Evolutionary conservation across 495 filamentous ascomycete genomes (phyloP).

Genomic region (Diplogelasinospora grovesii): DNA sequence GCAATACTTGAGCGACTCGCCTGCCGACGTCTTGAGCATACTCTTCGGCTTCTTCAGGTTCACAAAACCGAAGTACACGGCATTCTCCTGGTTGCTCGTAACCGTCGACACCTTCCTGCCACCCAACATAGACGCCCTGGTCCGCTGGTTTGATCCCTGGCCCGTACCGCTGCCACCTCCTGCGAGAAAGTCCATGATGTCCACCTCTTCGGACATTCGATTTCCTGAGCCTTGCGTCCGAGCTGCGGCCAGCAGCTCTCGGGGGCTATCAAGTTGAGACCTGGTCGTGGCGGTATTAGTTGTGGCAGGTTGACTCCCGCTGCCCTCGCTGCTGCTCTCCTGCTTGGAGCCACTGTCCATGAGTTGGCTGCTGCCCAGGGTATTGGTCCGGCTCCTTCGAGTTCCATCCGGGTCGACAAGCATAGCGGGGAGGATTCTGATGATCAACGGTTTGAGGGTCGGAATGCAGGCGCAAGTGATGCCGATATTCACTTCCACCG

Average conservation of each 20-base stretch:
- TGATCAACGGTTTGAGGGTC: constrained; percentile 77
- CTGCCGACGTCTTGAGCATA: constrained; percentile 53
- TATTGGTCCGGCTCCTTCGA: constrained; percentile 15
- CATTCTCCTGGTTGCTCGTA: constrained; percentile 1
- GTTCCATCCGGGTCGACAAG: constrained; percentile 43
- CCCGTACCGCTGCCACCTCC: too few species aligned
- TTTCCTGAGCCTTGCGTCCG: too few species aligned
- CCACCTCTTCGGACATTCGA: constrained; percentile 14
- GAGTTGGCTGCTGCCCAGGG: constrained; percentile 5
- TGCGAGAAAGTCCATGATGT: constrained; percentile 19
- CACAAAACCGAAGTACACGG: constrained; percentile 71
- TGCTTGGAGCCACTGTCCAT: constrained; percentile 1
- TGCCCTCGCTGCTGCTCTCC: background rate
- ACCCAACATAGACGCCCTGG: background rate
- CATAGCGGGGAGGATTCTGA: constrained; percentile 66
- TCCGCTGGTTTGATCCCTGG: too few species aligned
- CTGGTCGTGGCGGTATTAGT: background rate
- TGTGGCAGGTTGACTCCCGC: constrained; percentile 6
- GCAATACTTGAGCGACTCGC: constrained; percentile 45
- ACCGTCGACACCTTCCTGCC: background rate
- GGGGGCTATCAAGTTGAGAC: background rate
- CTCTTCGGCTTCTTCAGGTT: constrained; percentile 71
- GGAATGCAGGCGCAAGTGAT: constrained; percentile 86
- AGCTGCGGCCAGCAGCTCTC: background rate
- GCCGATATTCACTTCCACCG: constrained; percentile 82